Conservation (phyloP, 2,329 filamentous ascomycete species). For the Pestalotiopsis sp. region DNA sequence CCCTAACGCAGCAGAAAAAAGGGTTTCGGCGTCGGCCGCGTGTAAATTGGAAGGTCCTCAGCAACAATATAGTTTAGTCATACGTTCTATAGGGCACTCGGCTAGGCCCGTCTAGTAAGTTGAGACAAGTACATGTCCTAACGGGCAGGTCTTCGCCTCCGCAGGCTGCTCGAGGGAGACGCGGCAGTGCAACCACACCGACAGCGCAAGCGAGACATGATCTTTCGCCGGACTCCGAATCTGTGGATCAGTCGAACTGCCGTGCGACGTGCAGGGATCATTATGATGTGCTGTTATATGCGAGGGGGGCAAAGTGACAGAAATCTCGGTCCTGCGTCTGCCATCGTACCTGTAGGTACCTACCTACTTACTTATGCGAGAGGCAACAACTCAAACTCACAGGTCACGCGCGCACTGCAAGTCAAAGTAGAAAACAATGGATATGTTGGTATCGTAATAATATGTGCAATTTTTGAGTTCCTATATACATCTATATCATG, state of each 20-base stretch:
- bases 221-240: background rate
- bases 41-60: background rate
- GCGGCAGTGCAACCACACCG: background rate
- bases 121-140: background rate
- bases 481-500: conserved; percentile 5
- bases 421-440: background rate
- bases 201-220: background rate
- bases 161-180: background rate
- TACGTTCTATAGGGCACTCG: background rate
- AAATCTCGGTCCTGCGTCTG: background rate
- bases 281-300: background rate
- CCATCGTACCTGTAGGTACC: background rate
- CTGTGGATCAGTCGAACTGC: background rate
- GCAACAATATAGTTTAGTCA: background rate
- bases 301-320: background rate
- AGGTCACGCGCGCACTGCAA: background rate
- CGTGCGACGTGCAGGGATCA: background rate
- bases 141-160: background rate
- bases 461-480: background rate
- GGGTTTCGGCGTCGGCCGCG: too few relatives aligned
- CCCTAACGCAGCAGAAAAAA: too few relatives aligned
- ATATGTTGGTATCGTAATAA: background rate
- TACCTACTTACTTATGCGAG: background rate
- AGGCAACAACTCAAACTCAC: background rate
- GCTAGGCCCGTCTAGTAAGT: background rate